Conservation (phyloP, 2,329 filamentous ascomycete genomes). For the Microsporum ferrugineum region DNA sequence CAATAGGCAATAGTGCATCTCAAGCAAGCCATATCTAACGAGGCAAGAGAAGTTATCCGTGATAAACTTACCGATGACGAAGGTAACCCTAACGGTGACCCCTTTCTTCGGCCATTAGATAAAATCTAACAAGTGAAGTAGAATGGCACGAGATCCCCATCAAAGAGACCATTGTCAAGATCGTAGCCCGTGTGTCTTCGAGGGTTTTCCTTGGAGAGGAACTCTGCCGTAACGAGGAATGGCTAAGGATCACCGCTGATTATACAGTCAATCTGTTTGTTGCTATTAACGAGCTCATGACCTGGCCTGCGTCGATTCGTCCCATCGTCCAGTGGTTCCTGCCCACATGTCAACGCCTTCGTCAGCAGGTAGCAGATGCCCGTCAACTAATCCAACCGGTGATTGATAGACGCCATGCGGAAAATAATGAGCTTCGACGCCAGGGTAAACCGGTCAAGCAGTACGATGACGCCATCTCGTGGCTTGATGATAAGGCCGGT, state of each 20-base stretch:
- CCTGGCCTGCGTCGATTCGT: slow-evolving; percentile 7
- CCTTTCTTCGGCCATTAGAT: neutral
- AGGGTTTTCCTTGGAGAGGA: slow-evolving; percentile 14
- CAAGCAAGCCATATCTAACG: slow-evolving; percentile 11
- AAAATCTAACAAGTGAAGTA: neutral
- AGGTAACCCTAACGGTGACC: slow-evolving; percentile 1
- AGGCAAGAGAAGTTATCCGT: slow-evolving; percentile 8
- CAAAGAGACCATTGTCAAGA: slow-evolving; percentile 10
- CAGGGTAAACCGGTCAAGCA: slow-evolving; percentile 8
- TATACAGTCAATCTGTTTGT: slow-evolving; percentile 14
- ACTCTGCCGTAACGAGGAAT: slow-evolving; percentile 14
- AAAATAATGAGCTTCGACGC: slow-evolving; percentile 2
- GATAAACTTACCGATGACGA: slow-evolving; percentile 10
- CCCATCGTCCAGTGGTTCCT: slow-evolving; percentile 12
- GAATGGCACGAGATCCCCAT: slow-evolving; percentile 16
- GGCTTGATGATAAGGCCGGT: slow-evolving; percentile 19
- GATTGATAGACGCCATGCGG: slow-evolving; percentile 10
- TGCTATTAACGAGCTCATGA: slow-evolving; percentile 14
- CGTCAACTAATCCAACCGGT: slow-evolving; percentile 14
- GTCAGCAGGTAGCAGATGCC: slow-evolving; percentile 10
- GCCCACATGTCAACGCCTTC: slow-evolving; percentile 9
- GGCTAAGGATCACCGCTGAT: slow-evolving; percentile 13
- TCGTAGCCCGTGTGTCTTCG: slow-evolving; percentile 15
- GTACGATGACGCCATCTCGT: slow-evolving; percentile 18
- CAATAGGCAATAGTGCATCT: slow-evolving; percentile 7